These are phyloP conservation scores for Colletotrichum godetiae DNA, from an alignment of 2,329 filamentous ascomycete species.

Conservation along the genomic window DNA sequence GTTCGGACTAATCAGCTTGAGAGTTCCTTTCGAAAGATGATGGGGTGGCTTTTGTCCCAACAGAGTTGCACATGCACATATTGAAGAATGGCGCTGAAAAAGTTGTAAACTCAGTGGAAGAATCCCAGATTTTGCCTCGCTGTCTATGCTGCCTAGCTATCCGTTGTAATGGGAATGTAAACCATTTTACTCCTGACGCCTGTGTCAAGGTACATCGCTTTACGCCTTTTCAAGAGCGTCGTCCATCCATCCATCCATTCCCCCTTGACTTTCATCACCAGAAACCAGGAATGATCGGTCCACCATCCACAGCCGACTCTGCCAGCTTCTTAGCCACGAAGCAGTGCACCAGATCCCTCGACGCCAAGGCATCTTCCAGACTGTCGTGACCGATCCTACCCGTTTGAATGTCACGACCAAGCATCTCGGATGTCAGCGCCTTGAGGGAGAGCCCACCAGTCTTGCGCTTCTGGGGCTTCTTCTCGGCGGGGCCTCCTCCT, in stretches of 20 bases:
- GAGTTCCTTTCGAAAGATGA: too few species aligned
- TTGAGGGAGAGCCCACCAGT: constrained; percentile 46
- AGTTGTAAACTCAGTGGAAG: neutral
- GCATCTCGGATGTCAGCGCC: constrained; percentile 47
- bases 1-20: neutral
- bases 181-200: neutral
- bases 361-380: constrained; percentile 57
- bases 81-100: neutral
- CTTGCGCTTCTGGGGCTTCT: constrained; percentile 31
- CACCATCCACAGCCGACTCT: neutral
- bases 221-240: too few species aligned
- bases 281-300: neutral
- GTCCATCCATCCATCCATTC: too few species aligned
- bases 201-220: neutral
- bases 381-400: constrained; percentile 52
- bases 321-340: constrained; percentile 39
- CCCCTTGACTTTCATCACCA: neutral
- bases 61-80: too few species aligned
- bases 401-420: constrained; percentile 53
- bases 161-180: neutral
- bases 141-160: neutral
- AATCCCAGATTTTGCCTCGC: neutral
- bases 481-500: constrained; percentile 25
- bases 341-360: constrained; percentile 54
- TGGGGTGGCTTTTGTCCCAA: neutral